Evolutionary conservation across 805 yeast species (phyloP), one percentile per base, ranked within the genome.

Genomic region (Ogataea methylovora): DNA sequence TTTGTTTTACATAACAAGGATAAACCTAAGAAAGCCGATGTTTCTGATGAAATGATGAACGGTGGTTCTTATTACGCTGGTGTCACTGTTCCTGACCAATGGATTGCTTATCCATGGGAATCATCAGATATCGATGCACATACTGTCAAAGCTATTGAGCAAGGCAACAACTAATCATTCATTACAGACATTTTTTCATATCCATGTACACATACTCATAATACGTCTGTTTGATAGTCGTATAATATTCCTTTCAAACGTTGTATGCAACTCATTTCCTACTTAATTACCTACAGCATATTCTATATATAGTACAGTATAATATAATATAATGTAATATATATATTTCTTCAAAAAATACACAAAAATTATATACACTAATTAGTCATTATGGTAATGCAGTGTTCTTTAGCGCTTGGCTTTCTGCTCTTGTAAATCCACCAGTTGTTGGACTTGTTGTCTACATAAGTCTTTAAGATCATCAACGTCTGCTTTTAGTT

Each of bases 81-180:
- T 27, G 67, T 73, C 46, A 78, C 83, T 27, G 81, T 82, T 26
- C 77, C 76, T 18, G 94, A 84, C 52, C 65, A 63, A 49, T 84
- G 95, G 95, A 76, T 84, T 47, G 87, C 90, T 27, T 84, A 85
- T 58, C 95, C 95, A 27, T 84, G 94, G 94, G 95, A 85, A 54
- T 81, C 92, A 14, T 61, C 58, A 19, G 92, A 84, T 57, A 85
- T 84, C 45, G 94, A 83, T 49, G 67, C 66, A 42, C 95, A 84
- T 54, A 79, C 92, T 17, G 65, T 64, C 43, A 50, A 53, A 24
- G 90, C 94, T 20, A 61, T 63, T 34, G 64, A 60, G 34, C 94
- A 84, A 60, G 88, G 87, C 23, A 73, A 79, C 54, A 66, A 65
- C 46, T 54, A 34, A 37, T 13, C 20, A 18, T 16, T 27, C 12